Base-by-base conservation (phyloP, 2,329 filamentous ascomycete species). In the Phialemonium atrogriseum region DNA sequence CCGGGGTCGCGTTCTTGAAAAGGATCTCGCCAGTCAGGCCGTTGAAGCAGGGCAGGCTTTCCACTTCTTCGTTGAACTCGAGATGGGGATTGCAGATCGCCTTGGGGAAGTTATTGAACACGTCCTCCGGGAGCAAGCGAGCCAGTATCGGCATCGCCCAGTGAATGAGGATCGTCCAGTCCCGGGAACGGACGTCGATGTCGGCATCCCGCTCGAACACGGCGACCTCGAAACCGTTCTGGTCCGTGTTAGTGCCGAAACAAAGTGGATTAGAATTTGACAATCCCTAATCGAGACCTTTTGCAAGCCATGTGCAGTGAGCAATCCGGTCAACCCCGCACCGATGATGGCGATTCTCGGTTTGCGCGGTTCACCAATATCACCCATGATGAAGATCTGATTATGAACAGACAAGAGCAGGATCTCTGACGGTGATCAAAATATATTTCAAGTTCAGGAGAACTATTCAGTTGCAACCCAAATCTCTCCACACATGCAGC, bases 151-250 rank as follows among this genome's bases (percentile, higher is more conserved):
- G 49, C 43, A 59, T 49, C 10, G 51, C 58, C 59, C 59, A 63
- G 38, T 59, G 57, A 14, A 61, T 39, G 9, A 56, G 45, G 19
- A 61, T 57, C n/a, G 52, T 54, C 57, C 56, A 60, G 44, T 60
- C 56, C 32, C 56, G 53, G 3, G 35, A 28, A 7, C 55, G 50
- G 14, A 45, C 43, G 7, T 49, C 40, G 33, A 56, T 26, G 30
- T 44, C 38, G 2, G 33, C 30, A 20, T 59, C 56, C 11, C 35
- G 28, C 14, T 60, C 57, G 30, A 50, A 56, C 3, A 60, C 36
- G 19, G 41, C 32, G 5, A 52, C 53, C 5, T 45, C 29, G 36
- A 59, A 54, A 16, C 55, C 55, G 25, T 50, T 45, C 52, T 58
- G 26, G 12, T 8, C 10, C 7, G 12, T 24, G 30, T 37, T 22